Percentiles rank a stretch among this genome's conserved stretches.
phyloP scores from a whole-genome alignment of 1,284 basidiomycete genomes.

The Heterobasidion parviporum region DNA sequence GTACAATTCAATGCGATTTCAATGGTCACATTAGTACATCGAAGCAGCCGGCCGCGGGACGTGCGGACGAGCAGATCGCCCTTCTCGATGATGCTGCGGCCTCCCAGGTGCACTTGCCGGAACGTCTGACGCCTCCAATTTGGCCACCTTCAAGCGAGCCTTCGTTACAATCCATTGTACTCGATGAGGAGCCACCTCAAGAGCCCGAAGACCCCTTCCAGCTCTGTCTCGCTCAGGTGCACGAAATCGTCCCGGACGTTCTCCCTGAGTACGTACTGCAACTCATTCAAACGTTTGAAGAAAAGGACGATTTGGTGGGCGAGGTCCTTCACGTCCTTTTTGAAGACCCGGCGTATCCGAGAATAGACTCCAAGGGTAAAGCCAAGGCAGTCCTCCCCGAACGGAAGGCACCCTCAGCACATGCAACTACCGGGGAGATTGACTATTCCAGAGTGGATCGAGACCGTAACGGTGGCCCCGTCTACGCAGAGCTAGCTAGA shows the following conservation, averaged over 20 bases:
- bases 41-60: neutral
- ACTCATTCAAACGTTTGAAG: conserved; percentile 34
- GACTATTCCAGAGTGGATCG: conserved; percentile 46
- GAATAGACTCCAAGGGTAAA: conserved; percentile 42
- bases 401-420: conserved; percentile 4
- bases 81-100: neutral
- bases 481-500: conserved; percentile 42
- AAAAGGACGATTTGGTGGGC: conserved; percentile 34
- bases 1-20: neutral
- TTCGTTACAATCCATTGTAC: neutral
- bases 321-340: conserved; percentile 49
- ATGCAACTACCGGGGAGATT: conserved; percentile 14
- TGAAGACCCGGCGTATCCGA: conserved; percentile 57
- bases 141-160: neutral
- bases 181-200: neutral
- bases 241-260: conserved; percentile 65
- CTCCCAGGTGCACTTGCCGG: neutral
- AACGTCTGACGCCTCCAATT: neutral
- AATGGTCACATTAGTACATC: neutral
- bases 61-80: neutral
- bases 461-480: conserved; percentile 25
- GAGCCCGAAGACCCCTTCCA: conserved; percentile 7
- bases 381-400: conserved; percentile 18
- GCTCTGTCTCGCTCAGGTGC: conserved; percentile 35
- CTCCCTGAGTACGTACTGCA: conserved; percentile 38